These are phyloP conservation scores for Fusarium sp. DNA, from an alignment of 2,329 filamentous ascomycete species.

Conservation along the genomic window DNA sequence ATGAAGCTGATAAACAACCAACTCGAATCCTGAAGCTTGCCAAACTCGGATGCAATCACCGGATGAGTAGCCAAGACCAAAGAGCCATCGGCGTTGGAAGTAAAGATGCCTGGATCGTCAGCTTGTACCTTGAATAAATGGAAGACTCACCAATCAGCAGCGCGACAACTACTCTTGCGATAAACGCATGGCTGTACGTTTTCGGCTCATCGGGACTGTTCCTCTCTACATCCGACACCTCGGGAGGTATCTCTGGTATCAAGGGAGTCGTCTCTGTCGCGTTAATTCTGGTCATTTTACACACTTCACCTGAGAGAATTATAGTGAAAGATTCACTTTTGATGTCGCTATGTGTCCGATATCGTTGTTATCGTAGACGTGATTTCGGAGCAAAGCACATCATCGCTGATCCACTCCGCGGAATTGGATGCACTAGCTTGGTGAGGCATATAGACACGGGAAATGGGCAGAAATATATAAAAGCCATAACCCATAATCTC, in stretches of 20 bases:
- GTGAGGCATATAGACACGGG: not conserved
- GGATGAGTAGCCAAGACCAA: slow-evolving; percentile 74
- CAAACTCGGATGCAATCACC: slow-evolving; percentile 68
- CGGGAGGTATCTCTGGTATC: not conserved
- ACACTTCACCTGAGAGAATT: rapidly evolving
- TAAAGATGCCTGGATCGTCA: slow-evolving; percentile 56
- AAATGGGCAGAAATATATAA: not conserved
- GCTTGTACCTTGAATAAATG: rapidly evolving
- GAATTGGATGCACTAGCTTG: not conserved
- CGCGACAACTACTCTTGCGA: not conserved
- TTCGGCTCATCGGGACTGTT: not conserved
- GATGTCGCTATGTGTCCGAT: not conserved
- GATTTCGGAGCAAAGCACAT: not conserved
- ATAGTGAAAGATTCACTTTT: not conserved
- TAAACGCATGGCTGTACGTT: not conserved
- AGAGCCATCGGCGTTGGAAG: slow-evolving; percentile 70
- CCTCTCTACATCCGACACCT: not conserved
- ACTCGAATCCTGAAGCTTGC: slow-evolving; percentile 63
- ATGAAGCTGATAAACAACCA: slow-evolving; percentile 47
- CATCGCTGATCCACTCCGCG: not conserved
- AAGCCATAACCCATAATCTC: not conserved
- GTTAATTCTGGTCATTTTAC: not conserved
- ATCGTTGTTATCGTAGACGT: not conserved
- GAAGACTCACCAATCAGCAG: not conserved
- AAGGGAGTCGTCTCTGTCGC: not conserved